A percentile compares a stretch with the other conserved stretches of the same genome.
Conservation (phyloP, 1,284 basidiomycete species). For the Papiliotrema terrestris region DNA sequence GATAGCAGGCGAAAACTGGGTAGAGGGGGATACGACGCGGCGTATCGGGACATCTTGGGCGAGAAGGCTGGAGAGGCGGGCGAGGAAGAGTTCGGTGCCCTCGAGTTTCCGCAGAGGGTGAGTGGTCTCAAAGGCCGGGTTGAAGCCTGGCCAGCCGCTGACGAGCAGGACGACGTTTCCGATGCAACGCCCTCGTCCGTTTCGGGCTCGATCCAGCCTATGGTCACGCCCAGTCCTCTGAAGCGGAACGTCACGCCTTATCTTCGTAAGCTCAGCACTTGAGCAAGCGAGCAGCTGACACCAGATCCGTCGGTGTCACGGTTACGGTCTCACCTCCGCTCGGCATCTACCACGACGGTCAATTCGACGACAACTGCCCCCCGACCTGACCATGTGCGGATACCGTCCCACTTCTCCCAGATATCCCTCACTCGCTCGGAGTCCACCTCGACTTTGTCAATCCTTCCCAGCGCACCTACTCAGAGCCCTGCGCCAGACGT, state of each 20-base stretch:
- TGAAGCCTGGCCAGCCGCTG: neutral
- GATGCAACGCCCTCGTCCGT: conserved; percentile 4
- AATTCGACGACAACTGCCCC: conserved; percentile 24
- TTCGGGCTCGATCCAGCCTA: neutral
- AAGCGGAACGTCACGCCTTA: conserved; percentile 19
- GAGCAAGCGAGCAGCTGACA: conserved; percentile 37
- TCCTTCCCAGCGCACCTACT: conserved; percentile 1
- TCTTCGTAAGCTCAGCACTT: conserved; percentile 15
- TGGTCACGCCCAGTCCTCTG: conserved; percentile 12
- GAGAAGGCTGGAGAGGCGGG: conserved; percentile 9
- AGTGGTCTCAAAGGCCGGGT: conserved; percentile 9
- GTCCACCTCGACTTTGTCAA: conserved; percentile 30
- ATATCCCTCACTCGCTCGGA: conserved; percentile 38
- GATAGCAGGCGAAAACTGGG: too few species aligned
- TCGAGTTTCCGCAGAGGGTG: conserved; percentile 11
- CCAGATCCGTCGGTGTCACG: conserved; percentile 77
- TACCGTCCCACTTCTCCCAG: conserved; percentile 40
- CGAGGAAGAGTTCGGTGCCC: conserved; percentile 36
- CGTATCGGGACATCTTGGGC: conserved; percentile 20
- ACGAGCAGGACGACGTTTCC: conserved; percentile 47
- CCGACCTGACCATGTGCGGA: conserved; percentile 15
- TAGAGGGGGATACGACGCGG: conserved; percentile 12
- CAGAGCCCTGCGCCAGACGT: neutral
- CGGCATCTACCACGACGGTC: conserved; percentile 62
- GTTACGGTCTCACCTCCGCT: conserved; percentile 59